Conservation (phyloP, 179 eudicot genomes). For the Silene vulgaris region DNA sequence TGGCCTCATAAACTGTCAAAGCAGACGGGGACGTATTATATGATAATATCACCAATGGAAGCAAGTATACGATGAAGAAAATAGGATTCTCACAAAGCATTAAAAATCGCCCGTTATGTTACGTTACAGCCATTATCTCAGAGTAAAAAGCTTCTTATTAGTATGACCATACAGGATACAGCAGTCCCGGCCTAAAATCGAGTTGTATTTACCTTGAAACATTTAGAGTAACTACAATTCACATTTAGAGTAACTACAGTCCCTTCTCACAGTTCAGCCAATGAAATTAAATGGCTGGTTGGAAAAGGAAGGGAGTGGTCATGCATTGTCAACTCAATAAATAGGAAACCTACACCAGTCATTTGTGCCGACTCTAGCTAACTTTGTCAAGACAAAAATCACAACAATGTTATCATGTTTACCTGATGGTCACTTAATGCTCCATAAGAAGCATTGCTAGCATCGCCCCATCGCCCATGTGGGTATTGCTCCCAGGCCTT, state of each 20-base stretch:
- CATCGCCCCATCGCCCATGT: constrained; percentile 92
- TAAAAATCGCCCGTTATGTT: not conserved
- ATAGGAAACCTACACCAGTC: not conserved
- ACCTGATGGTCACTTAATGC: constrained; percentile 89
- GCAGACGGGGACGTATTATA: constrained; percentile 2
- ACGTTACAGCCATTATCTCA: not conserved
- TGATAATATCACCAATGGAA: not conserved
- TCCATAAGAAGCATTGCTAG: constrained; percentile 81
- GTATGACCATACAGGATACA: not conserved
- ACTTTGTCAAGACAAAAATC: not conserved
- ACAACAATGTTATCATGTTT: constrained; percentile 10
- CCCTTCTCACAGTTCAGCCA: not conserved
- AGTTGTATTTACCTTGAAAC: not conserved
- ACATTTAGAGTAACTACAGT: not conserved
- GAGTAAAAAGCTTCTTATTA: not conserved
- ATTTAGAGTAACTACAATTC: not conserved
- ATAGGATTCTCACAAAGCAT: not conserved
- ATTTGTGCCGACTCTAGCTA: constrained; percentile 13
- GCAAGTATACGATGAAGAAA: not conserved
- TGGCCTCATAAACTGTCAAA: constrained; percentile 78
- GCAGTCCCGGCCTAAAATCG: not conserved
- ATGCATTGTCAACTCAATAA: not conserved
- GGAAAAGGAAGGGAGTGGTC: not conserved
- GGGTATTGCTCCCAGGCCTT: constrained; percentile 91
- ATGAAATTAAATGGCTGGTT: not conserved